These are phyloP conservation scores for Hypoxylon sp. DNA, from an alignment of 2,329 filamentous ascomycete genomes.

Conservation along the genomic window DNA sequence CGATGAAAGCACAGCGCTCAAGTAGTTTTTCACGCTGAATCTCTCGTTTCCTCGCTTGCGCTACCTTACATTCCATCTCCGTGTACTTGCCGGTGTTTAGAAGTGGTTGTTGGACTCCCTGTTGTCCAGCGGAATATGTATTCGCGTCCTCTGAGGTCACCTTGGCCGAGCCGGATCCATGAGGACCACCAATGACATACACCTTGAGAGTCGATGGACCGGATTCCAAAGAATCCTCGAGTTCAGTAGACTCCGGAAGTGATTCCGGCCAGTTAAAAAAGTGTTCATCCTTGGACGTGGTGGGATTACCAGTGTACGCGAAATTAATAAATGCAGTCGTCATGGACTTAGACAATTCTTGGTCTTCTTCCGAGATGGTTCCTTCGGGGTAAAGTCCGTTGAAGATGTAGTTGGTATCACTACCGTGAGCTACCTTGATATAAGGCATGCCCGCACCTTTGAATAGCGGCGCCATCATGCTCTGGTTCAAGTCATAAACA, in stretches of 20 bases:
- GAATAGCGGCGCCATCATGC: constrained; percentile 41
- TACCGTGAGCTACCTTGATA: constrained; percentile 38
- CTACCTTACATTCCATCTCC: not conserved
- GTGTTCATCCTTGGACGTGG: not conserved
- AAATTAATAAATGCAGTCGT: not conserved
- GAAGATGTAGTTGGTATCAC: constrained; percentile 43
- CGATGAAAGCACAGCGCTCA: not conserved
- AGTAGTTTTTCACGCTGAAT: not conserved
- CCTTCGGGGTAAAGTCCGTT: constrained; percentile 38
- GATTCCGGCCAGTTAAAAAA: constrained; percentile 3
- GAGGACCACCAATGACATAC: not conserved
- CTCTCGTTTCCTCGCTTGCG: not conserved
- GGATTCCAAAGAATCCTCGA: too few species aligned
- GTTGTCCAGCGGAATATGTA: not conserved
- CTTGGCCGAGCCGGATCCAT: not conserved
- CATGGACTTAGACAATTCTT: not conserved
- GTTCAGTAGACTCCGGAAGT: not conserved
- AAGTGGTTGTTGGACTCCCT: not conserved
- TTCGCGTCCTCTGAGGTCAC: not conserved
- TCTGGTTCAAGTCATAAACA: constrained; percentile 45
- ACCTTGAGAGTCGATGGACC: not conserved
- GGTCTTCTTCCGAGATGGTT: constrained; percentile 21
- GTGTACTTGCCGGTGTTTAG: not conserved
- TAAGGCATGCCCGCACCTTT: constrained; percentile 39
- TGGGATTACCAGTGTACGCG: constrained; percentile 4